Evolutionary conservation across 2,329 filamentous ascomycete species (phyloP).

Genomic region (Simplicillium sp.): DNA sequence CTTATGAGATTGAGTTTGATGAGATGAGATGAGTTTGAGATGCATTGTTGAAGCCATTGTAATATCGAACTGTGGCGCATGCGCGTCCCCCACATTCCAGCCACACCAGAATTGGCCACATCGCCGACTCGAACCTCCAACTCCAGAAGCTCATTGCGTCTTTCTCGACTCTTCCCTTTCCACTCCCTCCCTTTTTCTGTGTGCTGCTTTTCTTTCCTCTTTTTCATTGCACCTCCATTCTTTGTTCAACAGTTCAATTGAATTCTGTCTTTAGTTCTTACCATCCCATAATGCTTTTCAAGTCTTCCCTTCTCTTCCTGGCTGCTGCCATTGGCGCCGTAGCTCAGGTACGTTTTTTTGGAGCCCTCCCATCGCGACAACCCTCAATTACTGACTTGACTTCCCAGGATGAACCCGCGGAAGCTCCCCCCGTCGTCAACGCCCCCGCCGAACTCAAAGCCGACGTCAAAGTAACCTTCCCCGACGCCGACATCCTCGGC

Average conservation of each 20-base stretch:
- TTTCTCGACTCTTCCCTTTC: not conserved
- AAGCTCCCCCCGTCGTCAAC: slow-evolving; percentile 13
- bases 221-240: slow-evolving; percentile 6
- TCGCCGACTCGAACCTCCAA: no score
- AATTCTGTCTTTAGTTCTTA: slow-evolving; percentile 7
- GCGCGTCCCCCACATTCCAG: no score
- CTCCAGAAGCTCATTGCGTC: not conserved
- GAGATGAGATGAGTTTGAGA: no score
- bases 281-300: slow-evolving; percentile 57
- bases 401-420: slow-evolving; percentile 10
- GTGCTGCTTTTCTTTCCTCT: not conserved
- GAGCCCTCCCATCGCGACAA: not conserved
- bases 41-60: no score
- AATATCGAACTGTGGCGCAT: no score
- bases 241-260: slow-evolving; percentile 4
- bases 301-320: slow-evolving; percentile 60
- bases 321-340: slow-evolving; percentile 46
- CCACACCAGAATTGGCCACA: no score
- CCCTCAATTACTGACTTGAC: not conserved
- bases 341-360: slow-evolving; percentile 45
- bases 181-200: not conserved
- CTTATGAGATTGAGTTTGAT: no score
- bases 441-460: slow-evolving; percentile 40
- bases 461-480: slow-evolving; percentile 53
- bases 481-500: slow-evolving; percentile 76